Percentiles rank a stretch among this genome's conserved stretches.
phyloP scores from a whole-genome alignment of 2,329 filamentous ascomycete genomes.

The Venturia aucupariae region DNA sequence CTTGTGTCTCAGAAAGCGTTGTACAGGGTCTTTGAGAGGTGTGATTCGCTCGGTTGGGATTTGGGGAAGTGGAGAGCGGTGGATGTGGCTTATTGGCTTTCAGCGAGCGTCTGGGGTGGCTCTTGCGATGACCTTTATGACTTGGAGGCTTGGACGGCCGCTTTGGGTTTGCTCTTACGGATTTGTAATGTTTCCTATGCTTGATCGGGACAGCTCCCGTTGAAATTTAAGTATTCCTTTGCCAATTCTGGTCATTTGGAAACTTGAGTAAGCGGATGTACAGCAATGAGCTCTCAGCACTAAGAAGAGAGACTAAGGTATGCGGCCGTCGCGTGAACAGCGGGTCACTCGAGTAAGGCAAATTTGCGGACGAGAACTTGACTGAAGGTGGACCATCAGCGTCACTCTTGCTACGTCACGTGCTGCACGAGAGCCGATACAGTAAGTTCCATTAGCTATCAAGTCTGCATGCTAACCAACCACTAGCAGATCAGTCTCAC shows the following conservation, averaged over 20 bases:
- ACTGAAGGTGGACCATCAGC: neutral
- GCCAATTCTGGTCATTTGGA: neutral
- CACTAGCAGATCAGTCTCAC: neutral
- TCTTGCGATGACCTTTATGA: neutral
- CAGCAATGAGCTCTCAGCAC: neutral
- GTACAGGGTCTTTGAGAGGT: neutral
- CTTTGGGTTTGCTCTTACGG: neutral
- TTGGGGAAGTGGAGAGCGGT: neutral
- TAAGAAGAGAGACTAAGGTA: neutral
- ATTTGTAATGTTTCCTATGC: neutral
- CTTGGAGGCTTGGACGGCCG: conserved; percentile 8
- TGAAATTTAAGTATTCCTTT: neutral
- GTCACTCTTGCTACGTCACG: neutral
- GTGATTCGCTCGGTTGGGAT: conserved; percentile 5
- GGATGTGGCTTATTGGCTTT: neutral
- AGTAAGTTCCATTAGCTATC: neutral
- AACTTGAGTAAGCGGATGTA: neutral
- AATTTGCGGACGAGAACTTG: neutral
- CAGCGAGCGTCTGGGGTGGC: neutral
- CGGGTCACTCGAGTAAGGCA: no score
- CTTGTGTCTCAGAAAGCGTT: neutral
- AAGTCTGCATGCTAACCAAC: neutral
- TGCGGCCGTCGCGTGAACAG: no score
- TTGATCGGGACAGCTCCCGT: neutral
- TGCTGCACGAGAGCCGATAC: neutral